Conservation (phyloP, 495 filamentous ascomycete species). For the Beverwykella pulmonaria region DNA sequence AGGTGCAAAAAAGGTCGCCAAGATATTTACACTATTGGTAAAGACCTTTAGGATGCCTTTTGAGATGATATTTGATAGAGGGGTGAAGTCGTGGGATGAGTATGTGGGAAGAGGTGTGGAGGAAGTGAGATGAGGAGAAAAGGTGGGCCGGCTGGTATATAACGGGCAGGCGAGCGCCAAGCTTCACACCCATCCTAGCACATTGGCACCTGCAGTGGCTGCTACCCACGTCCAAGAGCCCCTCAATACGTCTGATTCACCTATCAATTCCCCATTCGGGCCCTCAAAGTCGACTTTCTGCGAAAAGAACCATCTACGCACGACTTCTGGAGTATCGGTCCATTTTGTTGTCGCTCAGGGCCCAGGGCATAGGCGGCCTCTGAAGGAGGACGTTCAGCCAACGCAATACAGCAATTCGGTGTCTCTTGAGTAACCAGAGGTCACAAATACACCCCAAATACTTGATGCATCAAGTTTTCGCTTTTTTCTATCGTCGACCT, state of each 20-base stretch:
- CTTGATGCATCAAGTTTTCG: constrained; percentile 19
- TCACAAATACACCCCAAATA: not conserved
- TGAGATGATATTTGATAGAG: constrained; percentile 23
- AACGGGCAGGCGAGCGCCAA: constrained; percentile 24
- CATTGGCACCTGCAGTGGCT: constrained; percentile 7
- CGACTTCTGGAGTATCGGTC: constrained; percentile 14
- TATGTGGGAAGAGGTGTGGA: constrained; percentile 16
- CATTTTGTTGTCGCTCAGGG: constrained; percentile 5
- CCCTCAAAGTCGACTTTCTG: not conserved
- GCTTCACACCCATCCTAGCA: constrained; percentile 6
- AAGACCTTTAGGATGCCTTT: constrained; percentile 15
- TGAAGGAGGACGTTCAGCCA: not conserved
- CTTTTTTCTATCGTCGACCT: not conserved
- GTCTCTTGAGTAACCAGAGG: not conserved
- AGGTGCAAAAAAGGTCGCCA: constrained; percentile 1
- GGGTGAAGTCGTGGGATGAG: constrained; percentile 20
- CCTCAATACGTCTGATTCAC: not conserved
- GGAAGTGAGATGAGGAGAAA: constrained; percentile 28
- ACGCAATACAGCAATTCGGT: not conserved
- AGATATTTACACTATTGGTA: not conserved
- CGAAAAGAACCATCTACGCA: not conserved
- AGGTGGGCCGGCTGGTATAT: constrained; percentile 24
- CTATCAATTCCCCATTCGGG: not conserved
- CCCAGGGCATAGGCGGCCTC: constrained; percentile 22
- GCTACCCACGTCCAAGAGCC: constrained; percentile 6